A percentile compares a stretch with the other conserved stretches of the same genome.
Evolutionary conservation across 257 asterid species (phyloP).

Genomic region (Nicotiana tomentosiformis): DNA sequence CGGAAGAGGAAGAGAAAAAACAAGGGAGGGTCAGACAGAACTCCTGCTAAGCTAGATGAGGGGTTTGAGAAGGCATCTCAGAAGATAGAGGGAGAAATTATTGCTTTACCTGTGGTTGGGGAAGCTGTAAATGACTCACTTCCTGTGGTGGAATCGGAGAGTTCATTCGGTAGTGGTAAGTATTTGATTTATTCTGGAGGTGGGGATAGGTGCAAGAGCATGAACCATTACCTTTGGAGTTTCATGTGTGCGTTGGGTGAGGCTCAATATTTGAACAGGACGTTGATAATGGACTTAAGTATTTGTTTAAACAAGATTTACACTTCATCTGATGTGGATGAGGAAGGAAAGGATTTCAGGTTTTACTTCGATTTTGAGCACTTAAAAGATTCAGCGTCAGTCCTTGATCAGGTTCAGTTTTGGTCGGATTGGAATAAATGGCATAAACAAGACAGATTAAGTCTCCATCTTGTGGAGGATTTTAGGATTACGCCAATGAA

Average conservation of each 20-base stretch:
- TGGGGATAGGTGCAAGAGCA: constrained; percentile 85
- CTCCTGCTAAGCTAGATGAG: constrained; percentile 36
- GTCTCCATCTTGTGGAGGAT: constrained; percentile 70
- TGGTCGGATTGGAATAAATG: constrained; percentile 64
- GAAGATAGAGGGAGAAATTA: constrained; percentile 29
- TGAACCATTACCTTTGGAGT: constrained; percentile 76
- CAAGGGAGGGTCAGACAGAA: constrained; percentile 16
- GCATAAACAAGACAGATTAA: constrained; percentile 45
- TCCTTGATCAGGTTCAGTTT: constrained; percentile 60
- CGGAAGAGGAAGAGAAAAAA: constrained; percentile 52
- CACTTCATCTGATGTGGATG: constrained; percentile 58
- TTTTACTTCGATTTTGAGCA: constrained; percentile 79
- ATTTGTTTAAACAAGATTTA: constrained; percentile 66
- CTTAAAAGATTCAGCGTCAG: constrained; percentile 59
- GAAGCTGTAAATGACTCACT: constrained; percentile 50
- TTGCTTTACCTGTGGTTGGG: constrained; percentile 55
- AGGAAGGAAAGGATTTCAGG: constrained; percentile 84
- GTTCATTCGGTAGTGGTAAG: constrained; percentile 47
- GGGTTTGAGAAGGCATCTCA: constrained; percentile 56
- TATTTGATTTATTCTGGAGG: constrained; percentile 72
- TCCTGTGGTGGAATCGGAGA: constrained; percentile 55
- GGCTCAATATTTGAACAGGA: constrained; percentile 84
- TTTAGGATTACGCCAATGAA: constrained; percentile 56
- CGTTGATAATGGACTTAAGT: constrained; percentile 72
- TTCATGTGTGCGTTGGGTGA: constrained; percentile 85